Evolutionary conservation across 805 yeast species (phyloP).

Genomic region (Pichia rugopelliculosa): DNA sequence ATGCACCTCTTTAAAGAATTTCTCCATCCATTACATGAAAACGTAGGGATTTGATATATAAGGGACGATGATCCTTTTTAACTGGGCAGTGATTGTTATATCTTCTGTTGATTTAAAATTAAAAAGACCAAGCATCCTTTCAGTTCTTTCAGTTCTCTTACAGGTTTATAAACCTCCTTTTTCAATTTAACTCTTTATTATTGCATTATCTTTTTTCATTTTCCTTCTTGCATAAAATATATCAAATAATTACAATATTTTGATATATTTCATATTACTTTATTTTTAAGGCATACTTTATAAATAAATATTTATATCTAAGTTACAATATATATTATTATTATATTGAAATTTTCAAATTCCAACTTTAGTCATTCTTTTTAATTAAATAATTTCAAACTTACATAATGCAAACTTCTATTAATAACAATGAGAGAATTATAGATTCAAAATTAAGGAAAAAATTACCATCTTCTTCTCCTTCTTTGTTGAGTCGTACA

Average conservation of each 20-base stretch:
- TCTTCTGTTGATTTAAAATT: background rate
- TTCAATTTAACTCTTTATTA: background rate
- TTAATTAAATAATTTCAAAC: no score
- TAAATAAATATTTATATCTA: background rate
- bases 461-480: conserved; percentile 2
- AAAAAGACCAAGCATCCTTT: background rate
- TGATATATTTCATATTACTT: background rate
- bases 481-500: conserved; percentile 5
- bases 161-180: background rate
- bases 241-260: background rate
- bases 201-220: background rate
- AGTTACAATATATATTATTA: background rate
- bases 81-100: background rate
- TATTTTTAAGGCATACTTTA: background rate
- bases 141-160: background rate
- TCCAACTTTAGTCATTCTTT: conserved; percentile 1
- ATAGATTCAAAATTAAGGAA: background rate
- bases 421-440: background rate
- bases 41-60: background rate
- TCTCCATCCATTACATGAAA: background rate
- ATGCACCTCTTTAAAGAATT: background rate
- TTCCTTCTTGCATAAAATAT: background rate
- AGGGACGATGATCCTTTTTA: background rate
- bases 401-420: background rate
- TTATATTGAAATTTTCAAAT: background rate